Base-by-base conservation (phyloP, 805 yeast species). In the Saturnispora dispora region DNA sequence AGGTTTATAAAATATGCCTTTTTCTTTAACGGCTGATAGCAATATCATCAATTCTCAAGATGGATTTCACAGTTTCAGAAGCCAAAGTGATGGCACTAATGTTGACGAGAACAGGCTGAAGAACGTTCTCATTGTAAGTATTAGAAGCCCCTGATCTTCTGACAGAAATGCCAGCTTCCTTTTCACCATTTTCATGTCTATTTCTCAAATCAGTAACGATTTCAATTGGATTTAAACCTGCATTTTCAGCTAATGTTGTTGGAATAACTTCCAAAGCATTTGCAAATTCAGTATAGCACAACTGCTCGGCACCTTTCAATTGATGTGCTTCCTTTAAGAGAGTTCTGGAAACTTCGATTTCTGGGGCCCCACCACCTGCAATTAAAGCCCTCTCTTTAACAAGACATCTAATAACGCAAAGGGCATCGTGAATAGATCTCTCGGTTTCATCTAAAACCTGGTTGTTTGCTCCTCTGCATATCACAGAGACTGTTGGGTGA, bases 351-450 rank as follows among this genome's bases (percentile, higher is more conserved):
- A 88, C 83, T 72, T 90, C 96, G 57, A 89, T 81, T 70, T 89
- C 97, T 45, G 98, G 96, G 5, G 99, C 98, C 61, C 98, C 99
- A 57, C 99, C 99, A 61, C 99, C 99, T 13, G 98, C 96, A 71
- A 93, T 89, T 64, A 86, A 73, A 1, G 90, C 96, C 63, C 79
- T 84, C 66, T 87, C 88, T 64, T 88, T 88, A 27, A 89, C 96
- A 51, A 88, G 74, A 70, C 96, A 85, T 66, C 95, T 73, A 56
- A 85, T 75, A 51, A 91, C 99, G 77, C 99, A 93, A 52, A 93
- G 76, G 0, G 99, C 98, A 69, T 93, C 99, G 63, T 93, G 99
- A 57, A 93, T 73, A 3, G 98, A 90, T 71, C 99, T 83, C 67
- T 93, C 99, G 37, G 98, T 82, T 72, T 93, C 99, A 69, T 93